phyloP scores from a whole-genome alignment of 1,284 basidiomycete species.

The Apiotrichum veenhuisii region DNA sequence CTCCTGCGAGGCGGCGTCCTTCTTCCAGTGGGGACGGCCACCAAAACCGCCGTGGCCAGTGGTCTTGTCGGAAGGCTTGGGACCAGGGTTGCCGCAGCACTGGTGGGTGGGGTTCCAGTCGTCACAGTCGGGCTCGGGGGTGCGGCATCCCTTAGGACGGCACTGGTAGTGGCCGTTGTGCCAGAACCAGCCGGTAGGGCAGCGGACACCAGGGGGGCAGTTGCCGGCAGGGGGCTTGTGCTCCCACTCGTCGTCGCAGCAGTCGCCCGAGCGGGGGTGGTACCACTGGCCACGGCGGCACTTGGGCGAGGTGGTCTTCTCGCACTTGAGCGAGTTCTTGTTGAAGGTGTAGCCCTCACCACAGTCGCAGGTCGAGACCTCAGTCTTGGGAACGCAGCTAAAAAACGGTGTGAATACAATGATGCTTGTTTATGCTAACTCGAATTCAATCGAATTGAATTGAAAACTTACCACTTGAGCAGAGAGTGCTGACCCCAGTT shows the following conservation, averaged over 20 bases:
- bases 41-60: background rate
- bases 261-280: conserved; percentile 29
- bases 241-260: conserved; percentile 31
- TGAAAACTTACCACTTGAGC: background rate
- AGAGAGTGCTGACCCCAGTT: background rate
- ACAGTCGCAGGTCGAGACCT: conserved; percentile 31
- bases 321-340: conserved; percentile 29
- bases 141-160: conserved; percentile 11
- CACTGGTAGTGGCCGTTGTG: conserved; percentile 16
- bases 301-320: conserved; percentile 10
- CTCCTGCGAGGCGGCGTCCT: background rate
- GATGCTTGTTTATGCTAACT: background rate
- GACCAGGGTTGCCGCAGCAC: conserved; percentile 25
- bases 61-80: conserved; percentile 8
- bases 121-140: conserved; percentile 40
- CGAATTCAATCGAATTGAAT: too few species aligned
- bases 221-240: conserved; percentile 24
- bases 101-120: conserved; percentile 35
- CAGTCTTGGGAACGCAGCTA: background rate
- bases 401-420: background rate
- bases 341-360: conserved; percentile 43
- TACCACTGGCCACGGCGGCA: conserved; percentile 16
- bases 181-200: conserved; percentile 47
- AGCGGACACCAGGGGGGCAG: conserved; percentile 34
- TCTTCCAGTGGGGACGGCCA: background rate